These are phyloP conservation scores for Podosphaera aphanis DNA, from an alignment of 2,329 filamentous ascomycete species.

Conservation along the genomic window DNA sequence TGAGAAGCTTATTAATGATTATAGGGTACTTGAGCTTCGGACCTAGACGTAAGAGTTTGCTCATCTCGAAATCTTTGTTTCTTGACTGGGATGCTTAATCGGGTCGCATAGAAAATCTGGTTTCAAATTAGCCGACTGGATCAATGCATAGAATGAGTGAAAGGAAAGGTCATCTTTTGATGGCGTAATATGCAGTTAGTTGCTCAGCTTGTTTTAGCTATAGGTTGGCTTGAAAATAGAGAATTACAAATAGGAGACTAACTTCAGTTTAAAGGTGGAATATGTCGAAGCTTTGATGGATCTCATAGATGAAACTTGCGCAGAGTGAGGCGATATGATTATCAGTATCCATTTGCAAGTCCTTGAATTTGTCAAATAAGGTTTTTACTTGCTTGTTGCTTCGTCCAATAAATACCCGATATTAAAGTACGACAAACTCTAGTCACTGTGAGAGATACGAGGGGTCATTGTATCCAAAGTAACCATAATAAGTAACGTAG, in stretches of 20 bases:
- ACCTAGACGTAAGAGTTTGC: constrained; percentile 28
- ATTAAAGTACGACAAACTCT: too few relatives aligned
- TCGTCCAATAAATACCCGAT: not conserved
- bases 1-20: constrained; percentile 67
- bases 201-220: not conserved
- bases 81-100: not conserved
- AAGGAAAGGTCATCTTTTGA: not conserved
- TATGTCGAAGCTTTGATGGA: not conserved
- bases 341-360: not conserved
- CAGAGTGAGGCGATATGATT: not conserved
- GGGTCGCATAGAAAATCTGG: not conserved
- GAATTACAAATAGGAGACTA: not conserved
- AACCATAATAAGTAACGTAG: not conserved
- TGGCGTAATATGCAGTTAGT: not conserved
- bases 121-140: not conserved
- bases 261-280: not conserved
- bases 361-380: not conserved
- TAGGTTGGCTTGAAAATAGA: not conserved
- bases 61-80: constrained; percentile 18
- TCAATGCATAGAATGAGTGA: not conserved
- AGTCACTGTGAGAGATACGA: not conserved
- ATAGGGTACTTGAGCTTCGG: constrained; percentile 70
- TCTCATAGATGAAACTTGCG: not conserved
- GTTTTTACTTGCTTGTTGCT: not conserved
- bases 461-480: not conserved